Evolutionary conservation across 2,329 filamentous ascomycete genomes (phyloP), one percentile per base, ranked within the genome.

Genomic region (Ceratocystis cubensis): DNA sequence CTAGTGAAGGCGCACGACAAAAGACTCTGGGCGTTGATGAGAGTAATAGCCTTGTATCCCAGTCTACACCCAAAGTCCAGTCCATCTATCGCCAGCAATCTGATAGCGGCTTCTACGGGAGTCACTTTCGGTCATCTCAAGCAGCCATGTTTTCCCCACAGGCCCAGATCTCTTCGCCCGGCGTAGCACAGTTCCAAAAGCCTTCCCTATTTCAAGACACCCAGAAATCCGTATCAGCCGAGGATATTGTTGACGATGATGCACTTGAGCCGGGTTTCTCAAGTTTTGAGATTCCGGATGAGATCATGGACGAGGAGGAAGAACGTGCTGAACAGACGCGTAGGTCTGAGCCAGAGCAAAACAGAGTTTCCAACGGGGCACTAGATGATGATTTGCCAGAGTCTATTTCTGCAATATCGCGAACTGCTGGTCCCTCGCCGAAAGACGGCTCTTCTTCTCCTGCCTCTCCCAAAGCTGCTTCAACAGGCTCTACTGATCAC

Each of bases 1-100:
- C 96, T 3, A 89, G 94, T 70, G 90, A 96, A 74, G 91, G 91
- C 0, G 84, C 87, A 0, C 84, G 85, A 8, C 94, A 99, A 75
- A 91, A 89, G 71, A 81, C 92, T 1, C 78, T 99, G 62, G 81
- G 77, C 65, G 79, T 87, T 41, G 77, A 80, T 70, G 79, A 78
- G 17, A 44, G 20, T 20, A 84, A 84, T 2, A 87, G 85, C 1
- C 84, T 81, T 64, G 77, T 86, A 41, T 89, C 85, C 65, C 86
- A 91, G 71, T 76, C 80, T 0, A 88, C 82, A 69, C 82, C 79
- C 48, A 82, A 81, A 67, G 74, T 76, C 0, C 77, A 79, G 33
- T 77, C 79, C 63, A 83, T 88, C 7, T 97, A 97, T 74, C 83
- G 82, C 66, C 89, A 94, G 69, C 91, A 96, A 74, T 90, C 86